phyloP scores from a whole-genome alignment of 805 yeast genomes.

The Sugiyamaella boreocaroliniensis region DNA sequence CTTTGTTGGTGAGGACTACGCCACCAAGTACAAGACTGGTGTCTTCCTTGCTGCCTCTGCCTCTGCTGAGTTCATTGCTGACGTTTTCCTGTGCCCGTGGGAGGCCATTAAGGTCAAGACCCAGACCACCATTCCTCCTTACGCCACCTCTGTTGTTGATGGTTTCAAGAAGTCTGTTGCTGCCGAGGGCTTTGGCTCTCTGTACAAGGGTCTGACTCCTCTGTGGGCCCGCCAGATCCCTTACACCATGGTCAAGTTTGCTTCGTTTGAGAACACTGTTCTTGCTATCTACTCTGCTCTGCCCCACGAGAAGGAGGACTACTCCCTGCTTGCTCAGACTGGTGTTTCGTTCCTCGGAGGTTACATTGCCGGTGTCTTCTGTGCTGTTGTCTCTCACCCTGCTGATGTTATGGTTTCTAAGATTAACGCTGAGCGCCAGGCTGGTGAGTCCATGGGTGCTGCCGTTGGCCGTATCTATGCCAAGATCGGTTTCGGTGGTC shows the following conservation, averaged over 20 bases:
- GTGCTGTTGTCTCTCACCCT: conserved; percentile 95
- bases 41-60: conserved; percentile 83
- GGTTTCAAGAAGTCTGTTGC: conserved; percentile 63
- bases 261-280: conserved; percentile 88
- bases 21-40: conserved; percentile 60
- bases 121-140: conserved; percentile 90
- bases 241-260: conserved; percentile 97
- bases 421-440: conserved; percentile 65
- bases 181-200: conserved; percentile 61
- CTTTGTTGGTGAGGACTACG: conserved; percentile 54
- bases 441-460: conserved; percentile 56
- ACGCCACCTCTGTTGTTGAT: conserved; percentile 53
- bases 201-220: conserved; percentile 86
- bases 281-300: conserved; percentile 66
- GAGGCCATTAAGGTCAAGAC: conserved; percentile 93
- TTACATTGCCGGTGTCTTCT: conserved; percentile 93
- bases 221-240: conserved; percentile 96
- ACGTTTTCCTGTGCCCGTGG: conserved; percentile 81
- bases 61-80: conserved; percentile 90
- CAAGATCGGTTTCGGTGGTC: conserved; percentile 79
- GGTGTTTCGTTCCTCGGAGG: conserved; percentile 95
- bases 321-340: conserved; percentile 72
- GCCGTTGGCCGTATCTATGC: conserved; percentile 71
- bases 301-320: conserved; percentile 66
- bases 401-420: conserved; percentile 99